Evolutionary conservation across 805 yeast genomes (phyloP).

Genomic region (Ascoidea tarda): DNA sequence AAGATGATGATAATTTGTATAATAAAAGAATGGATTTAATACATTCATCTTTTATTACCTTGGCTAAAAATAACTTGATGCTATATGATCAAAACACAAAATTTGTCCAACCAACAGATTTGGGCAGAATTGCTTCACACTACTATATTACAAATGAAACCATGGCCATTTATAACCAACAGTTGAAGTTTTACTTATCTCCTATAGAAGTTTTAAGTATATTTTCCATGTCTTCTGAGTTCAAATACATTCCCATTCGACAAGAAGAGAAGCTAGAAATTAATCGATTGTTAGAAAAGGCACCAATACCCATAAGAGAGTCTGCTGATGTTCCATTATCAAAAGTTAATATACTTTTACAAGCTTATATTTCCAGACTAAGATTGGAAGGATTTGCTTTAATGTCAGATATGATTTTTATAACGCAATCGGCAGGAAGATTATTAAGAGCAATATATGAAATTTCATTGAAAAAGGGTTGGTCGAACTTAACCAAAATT

Average conservation of each 20-base stretch:
- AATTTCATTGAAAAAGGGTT: constrained; percentile 50
- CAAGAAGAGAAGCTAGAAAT: constrained; percentile 77
- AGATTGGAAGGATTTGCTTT: constrained; percentile 79
- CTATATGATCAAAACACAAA: constrained; percentile 40
- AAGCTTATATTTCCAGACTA: constrained; percentile 72
- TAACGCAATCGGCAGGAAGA: constrained; percentile 89
- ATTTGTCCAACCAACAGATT: constrained; percentile 39
- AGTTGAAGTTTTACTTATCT: constrained; percentile 47
- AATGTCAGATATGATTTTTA: constrained; percentile 84
- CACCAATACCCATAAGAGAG: constrained; percentile 83
- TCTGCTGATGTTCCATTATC: constrained; percentile 54
- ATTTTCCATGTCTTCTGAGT: constrained; percentile 76
- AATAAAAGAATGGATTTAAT: constrained; percentile 48
- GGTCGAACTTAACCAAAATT: constrained; percentile 50
- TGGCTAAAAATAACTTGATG: constrained; percentile 44
- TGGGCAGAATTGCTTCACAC: constrained; percentile 77
- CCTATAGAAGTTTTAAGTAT: constrained; percentile 66
- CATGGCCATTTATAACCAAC: constrained; percentile 46
- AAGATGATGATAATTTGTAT: constrained; percentile 30
- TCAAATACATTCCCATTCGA: constrained; percentile 69
- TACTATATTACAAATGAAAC: constrained; percentile 72
- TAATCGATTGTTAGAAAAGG: constrained; percentile 46
- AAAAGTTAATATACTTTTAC: constrained; percentile 68
- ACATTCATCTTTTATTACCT: constrained; percentile 58
- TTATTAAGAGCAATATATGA: constrained; percentile 77